Conservation (phyloP, 2,329 filamentous ascomycete genomes). For the Paracoccidioides lutzii region DNA sequence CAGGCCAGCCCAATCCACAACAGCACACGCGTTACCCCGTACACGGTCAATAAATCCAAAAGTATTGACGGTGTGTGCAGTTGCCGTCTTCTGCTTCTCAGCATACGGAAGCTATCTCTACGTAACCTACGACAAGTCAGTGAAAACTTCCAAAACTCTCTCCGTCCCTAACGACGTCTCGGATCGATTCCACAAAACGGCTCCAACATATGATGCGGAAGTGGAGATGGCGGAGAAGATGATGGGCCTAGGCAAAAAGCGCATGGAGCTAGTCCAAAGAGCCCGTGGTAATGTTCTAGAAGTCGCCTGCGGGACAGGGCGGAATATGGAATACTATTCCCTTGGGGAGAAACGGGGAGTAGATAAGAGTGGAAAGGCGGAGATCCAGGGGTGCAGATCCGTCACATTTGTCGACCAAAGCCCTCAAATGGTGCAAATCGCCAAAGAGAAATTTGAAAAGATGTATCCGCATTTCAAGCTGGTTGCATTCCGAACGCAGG, state of each 20-base stretch:
- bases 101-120: conserved; percentile 34
- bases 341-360: conserved; percentile 24
- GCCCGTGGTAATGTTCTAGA: conserved; percentile 37
- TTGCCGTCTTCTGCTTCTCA: conserved; percentile 29
- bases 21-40: conserved; percentile 12
- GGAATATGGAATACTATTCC: conserved; percentile 36
- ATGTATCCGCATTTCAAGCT: conserved; percentile 22
- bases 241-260: conserved; percentile 29
- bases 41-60: conserved; percentile 6
- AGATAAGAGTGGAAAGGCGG: conserved; percentile 20
- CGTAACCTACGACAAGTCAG: conserved; percentile 28
- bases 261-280: conserved; percentile 29
- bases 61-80: conserved; percentile 25
- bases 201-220: conserved; percentile 32
- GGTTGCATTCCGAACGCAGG: conserved; percentile 24
- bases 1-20: conserved; percentile 7
- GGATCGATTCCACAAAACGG: conserved; percentile 34
- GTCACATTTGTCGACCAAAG: conserved; percentile 38
- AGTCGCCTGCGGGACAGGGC: conserved; percentile 38
- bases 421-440: conserved; percentile 35
- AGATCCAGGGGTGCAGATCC: conserved; percentile 25
- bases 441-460: conserved; percentile 31
- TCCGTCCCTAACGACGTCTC: conserved; percentile 31
- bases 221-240: conserved; percentile 33
- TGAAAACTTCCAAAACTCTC: conserved; percentile 20